Evolutionary conservation across 305 asterid genomes (phyloP).

Genomic region (Fraxinus velutina): DNA sequence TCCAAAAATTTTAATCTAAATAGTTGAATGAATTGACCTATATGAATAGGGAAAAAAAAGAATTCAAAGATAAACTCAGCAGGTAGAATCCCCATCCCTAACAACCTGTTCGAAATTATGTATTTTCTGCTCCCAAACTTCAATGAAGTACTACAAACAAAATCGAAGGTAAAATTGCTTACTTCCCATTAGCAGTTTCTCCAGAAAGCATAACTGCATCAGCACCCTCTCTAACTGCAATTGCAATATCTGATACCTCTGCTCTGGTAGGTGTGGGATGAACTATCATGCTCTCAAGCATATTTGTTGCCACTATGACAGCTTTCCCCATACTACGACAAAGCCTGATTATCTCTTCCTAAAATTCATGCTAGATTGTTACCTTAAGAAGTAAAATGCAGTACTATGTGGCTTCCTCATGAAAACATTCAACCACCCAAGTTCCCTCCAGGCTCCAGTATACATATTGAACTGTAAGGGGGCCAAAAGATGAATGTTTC

Average conservation of each 20-base stretch:
- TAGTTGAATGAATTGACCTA: background rate
- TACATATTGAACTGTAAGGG: background rate
- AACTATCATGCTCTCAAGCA: constrained; percentile 97
- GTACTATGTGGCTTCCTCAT: background rate
- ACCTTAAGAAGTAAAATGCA: background rate
- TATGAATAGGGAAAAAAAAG: background rate
- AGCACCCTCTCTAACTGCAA: constrained; percentile 90
- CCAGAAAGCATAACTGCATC: constrained; percentile 99
- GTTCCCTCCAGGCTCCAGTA: background rate
- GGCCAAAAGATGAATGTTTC: background rate
- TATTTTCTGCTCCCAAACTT: background rate
- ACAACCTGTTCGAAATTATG: background rate
- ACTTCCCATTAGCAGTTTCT: constrained; percentile 98
- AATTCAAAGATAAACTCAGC: background rate
- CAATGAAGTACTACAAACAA: background rate
- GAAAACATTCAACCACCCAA: background rate
- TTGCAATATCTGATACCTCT: constrained; percentile 92
- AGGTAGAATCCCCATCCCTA: background rate
- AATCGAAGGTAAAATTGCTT: constrained; percentile 30
- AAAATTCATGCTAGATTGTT: background rate
- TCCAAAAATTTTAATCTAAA: background rate
- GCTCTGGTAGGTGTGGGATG: constrained; percentile 98
- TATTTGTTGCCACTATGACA: constrained; percentile 93
- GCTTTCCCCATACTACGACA: constrained; percentile 98
- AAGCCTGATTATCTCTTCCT: constrained; percentile 73